These are phyloP conservation scores for Kalmanozyma brasiliensis DNA, from an alignment of 1,284 basidiomycete genomes.

Conservation along the genomic window DNA sequence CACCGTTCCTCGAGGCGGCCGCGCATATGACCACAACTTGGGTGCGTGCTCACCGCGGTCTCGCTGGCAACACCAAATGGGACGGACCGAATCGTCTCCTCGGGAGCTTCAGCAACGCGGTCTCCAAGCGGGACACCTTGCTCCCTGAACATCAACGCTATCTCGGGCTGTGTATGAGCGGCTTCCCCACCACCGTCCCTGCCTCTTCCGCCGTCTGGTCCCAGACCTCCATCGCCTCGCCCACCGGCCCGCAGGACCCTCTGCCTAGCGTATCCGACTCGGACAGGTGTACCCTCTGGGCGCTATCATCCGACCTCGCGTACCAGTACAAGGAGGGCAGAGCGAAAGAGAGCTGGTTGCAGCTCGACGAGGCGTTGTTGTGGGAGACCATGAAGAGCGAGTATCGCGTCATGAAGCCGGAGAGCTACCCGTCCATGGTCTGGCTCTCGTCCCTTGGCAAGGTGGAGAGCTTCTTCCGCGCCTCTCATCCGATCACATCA, in stretches of 20 bases:
- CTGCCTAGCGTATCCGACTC: slow-evolving; percentile 12
- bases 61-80: not conserved
- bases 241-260: slow-evolving; percentile 3
- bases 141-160: slow-evolving; percentile 15
- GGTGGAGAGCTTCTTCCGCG: slow-evolving; percentile 14
- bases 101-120: slow-evolving; percentile 32
- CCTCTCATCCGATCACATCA: slow-evolving; percentile 14
- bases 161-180: slow-evolving; percentile 35
- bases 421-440: slow-evolving; percentile 41
- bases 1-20: slow-evolving; percentile 36
- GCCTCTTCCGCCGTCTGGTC: slow-evolving; percentile 13
- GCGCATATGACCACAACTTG: slow-evolving; percentile 32
- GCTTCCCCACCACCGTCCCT: slow-evolving; percentile 31
- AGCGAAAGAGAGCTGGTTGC: slow-evolving; percentile 21
- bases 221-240: not conserved
- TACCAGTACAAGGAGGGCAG: slow-evolving; percentile 20
- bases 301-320: slow-evolving; percentile 2
- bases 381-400: slow-evolving; percentile 38
- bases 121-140: slow-evolving; percentile 30
- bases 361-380: slow-evolving; percentile 27
- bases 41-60: slow-evolving; percentile 20
- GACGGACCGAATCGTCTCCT: slow-evolving; percentile 20
- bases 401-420: slow-evolving; percentile 6
- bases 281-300: slow-evolving; percentile 3
- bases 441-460: slow-evolving; percentile 36